These are phyloP conservation scores for Auricularia sp. DNA, from an alignment of 768 basidiomycete genomes.

Conservation along the genomic window DNA sequence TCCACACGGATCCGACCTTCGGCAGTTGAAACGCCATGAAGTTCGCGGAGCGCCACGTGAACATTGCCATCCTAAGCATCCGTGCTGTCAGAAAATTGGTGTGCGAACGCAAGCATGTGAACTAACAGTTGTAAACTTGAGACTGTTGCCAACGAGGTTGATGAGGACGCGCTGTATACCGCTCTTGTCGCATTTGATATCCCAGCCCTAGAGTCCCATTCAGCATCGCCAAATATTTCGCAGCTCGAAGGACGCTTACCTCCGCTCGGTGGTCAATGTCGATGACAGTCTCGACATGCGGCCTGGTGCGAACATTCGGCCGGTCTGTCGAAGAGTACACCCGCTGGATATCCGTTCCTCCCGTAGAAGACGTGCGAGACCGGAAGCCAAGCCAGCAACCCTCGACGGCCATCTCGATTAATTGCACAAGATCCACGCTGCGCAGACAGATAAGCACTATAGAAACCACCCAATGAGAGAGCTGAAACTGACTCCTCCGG, in stretches of 20 bases:
- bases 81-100: background rate
- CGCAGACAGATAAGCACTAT: background rate
- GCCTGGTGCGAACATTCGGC: slow-evolving; percentile 26
- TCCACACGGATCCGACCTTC: slow-evolving; percentile 65
- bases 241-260: slow-evolving; percentile 33
- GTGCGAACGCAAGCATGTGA: too few relatives aligned
- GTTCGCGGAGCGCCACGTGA: slow-evolving; percentile 70
- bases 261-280: slow-evolving; percentile 68
- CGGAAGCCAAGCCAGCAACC: slow-evolving; percentile 91
- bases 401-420: slow-evolving; percentile 84
- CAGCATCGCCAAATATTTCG: background rate
- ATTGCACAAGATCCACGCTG: slow-evolving; percentile 66
- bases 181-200: slow-evolving; percentile 79
- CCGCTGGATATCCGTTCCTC: slow-evolving; percentile 79
- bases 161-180: slow-evolving; percentile 86
- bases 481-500: slow-evolving; percentile 32
- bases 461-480: background rate
- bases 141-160: slow-evolving; percentile 90
- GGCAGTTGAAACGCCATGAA: slow-evolving; percentile 36
- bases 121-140: slow-evolving; percentile 56
- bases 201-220: slow-evolving; percentile 59
- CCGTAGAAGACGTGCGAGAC: slow-evolving; percentile 60
- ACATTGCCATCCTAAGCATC: slow-evolving; percentile 65
- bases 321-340: slow-evolving; percentile 78
- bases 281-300: slow-evolving; percentile 74